phyloP scores from a whole-genome alignment of 2,329 filamentous ascomycete genomes.

The Penicillium olsonii region DNA sequence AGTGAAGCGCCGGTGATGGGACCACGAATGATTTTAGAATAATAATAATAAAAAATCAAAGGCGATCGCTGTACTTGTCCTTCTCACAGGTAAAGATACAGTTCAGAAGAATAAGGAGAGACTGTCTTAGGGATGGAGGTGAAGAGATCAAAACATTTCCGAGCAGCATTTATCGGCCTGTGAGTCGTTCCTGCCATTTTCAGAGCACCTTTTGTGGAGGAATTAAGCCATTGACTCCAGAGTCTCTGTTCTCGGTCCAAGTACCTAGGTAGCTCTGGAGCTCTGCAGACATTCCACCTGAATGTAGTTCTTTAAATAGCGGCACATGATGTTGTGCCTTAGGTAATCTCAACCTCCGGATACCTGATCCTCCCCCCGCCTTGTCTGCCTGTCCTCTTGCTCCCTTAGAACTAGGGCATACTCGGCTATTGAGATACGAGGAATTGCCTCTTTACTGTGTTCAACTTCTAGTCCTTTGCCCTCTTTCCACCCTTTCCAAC shows the following conservation, averaged over 20 bases:
- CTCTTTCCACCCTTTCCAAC: neutral
- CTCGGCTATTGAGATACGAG: constrained; percentile 9
- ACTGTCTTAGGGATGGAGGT: constrained; percentile 8
- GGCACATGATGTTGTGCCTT: constrained; percentile 19
- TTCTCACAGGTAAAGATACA: neutral
- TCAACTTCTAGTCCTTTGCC: neutral
- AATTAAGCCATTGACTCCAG: no score
- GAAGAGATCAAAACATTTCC: neutral
- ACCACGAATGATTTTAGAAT: neutral
- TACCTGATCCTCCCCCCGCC: constrained; percentile 23
- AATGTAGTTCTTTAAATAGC: constrained; percentile 1
- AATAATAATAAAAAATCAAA: neutral
- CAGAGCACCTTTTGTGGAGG: no score
- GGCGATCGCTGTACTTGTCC: neutral
- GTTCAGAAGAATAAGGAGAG: constrained; percentile 2
- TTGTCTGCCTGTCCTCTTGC: constrained; percentile 29
- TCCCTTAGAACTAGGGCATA: constrained; percentile 5
- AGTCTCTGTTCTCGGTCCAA: no score
- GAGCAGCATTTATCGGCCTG: constrained; percentile 1
- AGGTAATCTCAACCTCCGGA: constrained; percentile 19
- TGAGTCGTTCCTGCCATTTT: constrained; percentile 7
- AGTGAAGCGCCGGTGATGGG: neutral
- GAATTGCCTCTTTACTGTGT: neutral
- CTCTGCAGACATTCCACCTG: no score
- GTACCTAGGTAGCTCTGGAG: no score